Conservation (phyloP, 306 rosid genomes). For the Luffa acutangula region DNA sequence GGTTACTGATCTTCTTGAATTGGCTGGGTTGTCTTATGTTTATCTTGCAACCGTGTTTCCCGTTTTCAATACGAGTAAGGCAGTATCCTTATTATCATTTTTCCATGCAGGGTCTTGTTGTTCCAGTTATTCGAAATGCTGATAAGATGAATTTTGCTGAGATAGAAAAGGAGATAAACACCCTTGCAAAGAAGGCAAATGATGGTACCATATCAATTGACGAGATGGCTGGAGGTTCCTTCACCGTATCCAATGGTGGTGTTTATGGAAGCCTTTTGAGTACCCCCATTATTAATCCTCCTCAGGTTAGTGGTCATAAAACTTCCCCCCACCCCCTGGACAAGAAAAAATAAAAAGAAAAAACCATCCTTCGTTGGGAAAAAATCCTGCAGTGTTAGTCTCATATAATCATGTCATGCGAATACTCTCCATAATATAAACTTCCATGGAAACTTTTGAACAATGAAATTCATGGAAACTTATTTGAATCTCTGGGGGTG, state of each 20-base stretch:
- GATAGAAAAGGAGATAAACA: conserved; percentile 70
- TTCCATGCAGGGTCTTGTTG: conserved; percentile 53
- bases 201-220: conserved; percentile 66
- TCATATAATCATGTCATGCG: neutral
- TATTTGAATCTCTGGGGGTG: neutral
- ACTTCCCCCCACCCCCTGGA: neutral
- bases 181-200: conserved; percentile 68
- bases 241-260: conserved; percentile 82
- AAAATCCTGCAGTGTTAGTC: neutral
- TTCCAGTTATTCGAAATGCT: conserved; percentile 70
- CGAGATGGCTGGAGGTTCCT: conserved; percentile 85
- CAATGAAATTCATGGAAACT: neutral
- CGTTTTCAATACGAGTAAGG: neutral
- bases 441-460: neutral
- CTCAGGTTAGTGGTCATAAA: conserved; percentile 44
- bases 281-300: conserved; percentile 81
- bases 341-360: neutral
- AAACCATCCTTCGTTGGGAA: neutral
- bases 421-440: neutral
- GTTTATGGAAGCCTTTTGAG: conserved; percentile 82
- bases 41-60: neutral
- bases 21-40: neutral
- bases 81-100: neutral
- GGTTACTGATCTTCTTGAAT: neutral
- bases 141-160: conserved; percentile 66